phyloP scores from a whole-genome alignment of 2,329 filamentous ascomycete species.

The Exophiala aquamarina region DNA sequence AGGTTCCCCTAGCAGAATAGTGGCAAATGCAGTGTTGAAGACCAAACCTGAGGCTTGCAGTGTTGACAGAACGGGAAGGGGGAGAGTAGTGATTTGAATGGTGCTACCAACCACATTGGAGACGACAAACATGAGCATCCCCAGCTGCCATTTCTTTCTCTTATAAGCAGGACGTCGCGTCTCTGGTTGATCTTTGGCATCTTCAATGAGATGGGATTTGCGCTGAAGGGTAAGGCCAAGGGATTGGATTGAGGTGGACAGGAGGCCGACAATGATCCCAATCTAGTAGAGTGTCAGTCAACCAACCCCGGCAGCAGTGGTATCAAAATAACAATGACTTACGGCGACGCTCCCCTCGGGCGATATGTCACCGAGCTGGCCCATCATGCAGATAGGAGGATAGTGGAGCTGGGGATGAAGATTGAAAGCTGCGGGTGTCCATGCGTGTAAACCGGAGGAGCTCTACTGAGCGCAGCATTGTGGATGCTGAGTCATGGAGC shows the following conservation, averaged over 20 bases:
- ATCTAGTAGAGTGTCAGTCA: conserved; percentile 56
- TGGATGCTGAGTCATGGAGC: conserved; percentile 1
- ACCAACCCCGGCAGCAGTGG: background rate
- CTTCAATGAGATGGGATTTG: conserved; percentile 96
- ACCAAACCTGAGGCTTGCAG: conserved; percentile 94
- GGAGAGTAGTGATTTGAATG: conserved; percentile 95
- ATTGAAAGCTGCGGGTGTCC: conserved; percentile 7
- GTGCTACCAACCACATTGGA: conserved; percentile 93
- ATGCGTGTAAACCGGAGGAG: conserved; percentile 9
- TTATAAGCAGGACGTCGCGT: conserved; percentile 82
- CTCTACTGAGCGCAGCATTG: conserved; percentile 18
- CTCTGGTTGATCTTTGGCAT: conserved; percentile 81
- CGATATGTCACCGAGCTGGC: conserved; percentile 72
- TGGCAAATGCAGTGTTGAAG: conserved; percentile 98
- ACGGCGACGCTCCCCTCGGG: conserved; percentile 76
- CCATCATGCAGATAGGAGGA: conserved; percentile 51
- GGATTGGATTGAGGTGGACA: conserved; percentile 93
- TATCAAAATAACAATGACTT: conserved; percentile 36
- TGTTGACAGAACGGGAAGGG: conserved; percentile 89
- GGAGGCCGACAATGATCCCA: conserved; percentile 86
- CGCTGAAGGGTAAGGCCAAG: conserved; percentile 92
- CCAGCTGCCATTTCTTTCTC: conserved; percentile 87
- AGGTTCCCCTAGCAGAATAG: conserved; percentile 84
- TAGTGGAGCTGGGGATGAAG: background rate
- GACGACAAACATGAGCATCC: conserved; percentile 95